Conservation (phyloP, 2,329 filamentous ascomycete species). For the Chrysoporthe cubensis region DNA sequence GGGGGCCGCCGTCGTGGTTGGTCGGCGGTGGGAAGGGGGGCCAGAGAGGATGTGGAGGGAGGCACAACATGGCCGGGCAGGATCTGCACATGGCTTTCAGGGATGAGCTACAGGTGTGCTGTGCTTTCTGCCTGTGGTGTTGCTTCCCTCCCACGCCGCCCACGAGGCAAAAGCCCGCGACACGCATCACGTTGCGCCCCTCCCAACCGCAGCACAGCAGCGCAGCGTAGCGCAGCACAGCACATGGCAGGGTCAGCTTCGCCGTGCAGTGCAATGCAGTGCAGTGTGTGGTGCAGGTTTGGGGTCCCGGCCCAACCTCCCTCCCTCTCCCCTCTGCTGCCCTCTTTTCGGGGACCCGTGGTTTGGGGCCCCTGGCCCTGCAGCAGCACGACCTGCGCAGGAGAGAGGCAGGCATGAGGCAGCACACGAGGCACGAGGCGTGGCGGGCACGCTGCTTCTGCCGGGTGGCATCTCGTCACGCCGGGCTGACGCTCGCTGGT, state of each 20-base stretch:
- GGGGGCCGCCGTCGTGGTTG: neutral
- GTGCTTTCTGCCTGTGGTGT: neutral
- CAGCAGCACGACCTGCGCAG: no score
- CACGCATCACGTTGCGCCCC: conserved; percentile 1
- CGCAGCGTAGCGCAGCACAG: no score
- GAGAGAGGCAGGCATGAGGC: no score
- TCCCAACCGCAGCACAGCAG: no score
- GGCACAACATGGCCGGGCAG: conserved; percentile 36
- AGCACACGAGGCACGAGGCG: no score
- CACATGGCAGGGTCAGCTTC: neutral
- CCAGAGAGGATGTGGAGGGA: conserved; percentile 29
- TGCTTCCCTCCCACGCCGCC: conserved; percentile 3
- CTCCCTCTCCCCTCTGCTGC: neutral
- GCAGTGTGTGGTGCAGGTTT: neutral
- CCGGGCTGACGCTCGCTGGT: no score
- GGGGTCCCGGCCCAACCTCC: neutral
- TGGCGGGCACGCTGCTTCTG: no score
- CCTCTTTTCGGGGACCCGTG: neutral
- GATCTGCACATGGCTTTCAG: conserved; percentile 47
- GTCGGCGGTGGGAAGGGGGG: neutral
- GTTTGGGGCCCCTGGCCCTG: no score
- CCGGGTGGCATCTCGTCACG: no score
- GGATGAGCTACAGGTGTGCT: conserved; percentile 33
- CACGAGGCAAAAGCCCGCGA: neutral
- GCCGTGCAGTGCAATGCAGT: no score